These are phyloP conservation scores for Arthrobotrys entomopaga DNA, from an alignment of 2,329 filamentous ascomycete species.

Conservation along the genomic window DNA sequence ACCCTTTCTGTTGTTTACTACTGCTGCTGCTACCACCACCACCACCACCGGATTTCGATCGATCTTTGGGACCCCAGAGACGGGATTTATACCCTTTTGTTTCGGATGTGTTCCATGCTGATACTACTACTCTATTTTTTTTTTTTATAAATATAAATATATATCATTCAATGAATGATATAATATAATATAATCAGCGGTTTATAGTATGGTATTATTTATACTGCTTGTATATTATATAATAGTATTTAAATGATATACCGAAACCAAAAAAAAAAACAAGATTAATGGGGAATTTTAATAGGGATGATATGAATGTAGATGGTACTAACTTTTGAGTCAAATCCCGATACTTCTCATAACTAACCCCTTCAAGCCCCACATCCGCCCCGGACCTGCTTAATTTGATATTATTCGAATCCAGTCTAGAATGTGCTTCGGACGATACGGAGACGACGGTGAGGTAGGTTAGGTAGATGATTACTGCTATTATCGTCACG, in stretches of 20 bases:
- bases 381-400: conserved; percentile 43
- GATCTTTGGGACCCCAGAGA: conserved; percentile 10
- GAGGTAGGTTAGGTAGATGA: conserved; percentile 42
- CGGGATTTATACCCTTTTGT: conserved; percentile 40
- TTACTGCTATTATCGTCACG: conserved; percentile 25
- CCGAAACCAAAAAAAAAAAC: too few species aligned
- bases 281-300: too few species aligned
- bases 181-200: not conserved
- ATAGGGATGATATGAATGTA: too few species aligned
- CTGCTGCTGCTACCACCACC: too few species aligned
- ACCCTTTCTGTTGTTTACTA: not conserved
- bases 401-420: conserved; percentile 34
- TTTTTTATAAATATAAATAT: not conserved
- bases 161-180: not conserved
- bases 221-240: not conserved
- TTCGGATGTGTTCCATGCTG: conserved; percentile 50
- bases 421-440: conserved; percentile 22
- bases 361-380: conserved; percentile 37
- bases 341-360: conserved; percentile 48
- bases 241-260: too few species aligned
- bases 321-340: conserved; percentile 38
- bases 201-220: not conserved
- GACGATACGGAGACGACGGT: conserved; percentile 19
- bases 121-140: conserved; percentile 44
- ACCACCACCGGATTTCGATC: too few species aligned